A percentile compares a stretch with the other conserved stretches of the same genome.
These are phyloP conservation scores for Tuber magnatum DNA, from an alignment of 495 filamentous ascomycete species.

Conservation along the genomic window DNA sequence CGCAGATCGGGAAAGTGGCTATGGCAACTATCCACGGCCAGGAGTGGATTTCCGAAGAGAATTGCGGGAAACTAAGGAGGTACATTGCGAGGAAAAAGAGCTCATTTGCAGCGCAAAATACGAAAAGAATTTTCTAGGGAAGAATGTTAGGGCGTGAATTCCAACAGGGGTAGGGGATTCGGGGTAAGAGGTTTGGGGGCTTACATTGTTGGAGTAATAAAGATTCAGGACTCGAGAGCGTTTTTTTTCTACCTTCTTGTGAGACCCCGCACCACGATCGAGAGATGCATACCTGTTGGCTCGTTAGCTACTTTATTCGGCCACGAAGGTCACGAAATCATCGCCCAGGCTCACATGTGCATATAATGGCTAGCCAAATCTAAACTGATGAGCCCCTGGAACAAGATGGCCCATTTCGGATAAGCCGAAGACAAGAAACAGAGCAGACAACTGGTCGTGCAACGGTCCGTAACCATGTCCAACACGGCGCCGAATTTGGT, in stretches of 20 bases:
- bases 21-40: constrained; percentile 81
- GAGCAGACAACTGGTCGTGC: constrained; percentile 86
- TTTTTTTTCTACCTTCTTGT: constrained; percentile 84
- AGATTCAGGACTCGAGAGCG: constrained; percentile 76
- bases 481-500: constrained; percentile 92
- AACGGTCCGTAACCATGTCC: constrained; percentile 96
- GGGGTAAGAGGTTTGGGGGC: constrained; percentile 33
- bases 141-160: constrained; percentile 14
- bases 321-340: neutral
- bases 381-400: constrained; percentile 84
- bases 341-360: constrained; percentile 77
- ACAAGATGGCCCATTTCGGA: constrained; percentile 83
- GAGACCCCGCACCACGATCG: constrained; percentile 44
- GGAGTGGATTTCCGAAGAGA: constrained; percentile 57
- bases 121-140: constrained; percentile 74
- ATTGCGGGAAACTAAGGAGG: constrained; percentile 86
- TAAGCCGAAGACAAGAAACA: constrained; percentile 89
- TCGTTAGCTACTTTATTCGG: neutral
- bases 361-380: constrained; percentile 96
- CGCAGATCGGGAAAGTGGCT: constrained; percentile 79
- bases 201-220: constrained; percentile 93
- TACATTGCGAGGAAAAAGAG: constrained; percentile 96
- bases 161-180: constrained; percentile 9
- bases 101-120: constrained; percentile 85
- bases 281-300: constrained; percentile 39